Conservation (phyloP, 202 grass and related monocot species). For the Elaeis oleifera region DNA sequence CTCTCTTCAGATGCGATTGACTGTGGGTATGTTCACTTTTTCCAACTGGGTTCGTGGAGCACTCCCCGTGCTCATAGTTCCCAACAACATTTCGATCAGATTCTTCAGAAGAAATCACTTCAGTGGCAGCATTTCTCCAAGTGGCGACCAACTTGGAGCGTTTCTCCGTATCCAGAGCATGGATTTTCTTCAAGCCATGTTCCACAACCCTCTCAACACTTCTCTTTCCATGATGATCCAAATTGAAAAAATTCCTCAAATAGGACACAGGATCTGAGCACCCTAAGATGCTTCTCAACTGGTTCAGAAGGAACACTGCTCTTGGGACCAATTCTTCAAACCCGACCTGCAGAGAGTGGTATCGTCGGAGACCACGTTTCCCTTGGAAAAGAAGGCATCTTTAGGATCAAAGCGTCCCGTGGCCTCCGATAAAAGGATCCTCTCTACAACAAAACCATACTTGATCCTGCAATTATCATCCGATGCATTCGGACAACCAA, state of each 20-base stretch:
- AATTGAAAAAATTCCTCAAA: conserved; percentile 28
- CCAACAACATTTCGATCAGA: background rate
- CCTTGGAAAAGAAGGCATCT: background rate
- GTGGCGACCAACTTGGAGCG: background rate
- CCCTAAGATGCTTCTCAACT: conserved; percentile 43
- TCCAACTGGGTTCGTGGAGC: background rate
- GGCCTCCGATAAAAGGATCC: conserved; percentile 40
- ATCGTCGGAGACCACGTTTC: background rate
- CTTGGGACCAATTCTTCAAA: conserved; percentile 21
- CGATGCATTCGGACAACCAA: conserved; percentile 10
- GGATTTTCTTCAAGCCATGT: background rate
- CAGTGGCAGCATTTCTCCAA: background rate
- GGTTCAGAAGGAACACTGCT: conserved; percentile 42
- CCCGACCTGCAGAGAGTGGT: background rate
- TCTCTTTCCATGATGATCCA: conserved; percentile 6
- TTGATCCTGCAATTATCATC: conserved; percentile 14
- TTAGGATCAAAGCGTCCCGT: background rate
- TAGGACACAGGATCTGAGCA: conserved; percentile 67
- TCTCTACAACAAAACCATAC: conserved; percentile 54
- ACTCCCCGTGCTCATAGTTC: background rate
- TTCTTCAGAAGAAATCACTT: background rate
- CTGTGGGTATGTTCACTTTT: background rate
- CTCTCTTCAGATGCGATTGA: conserved; percentile 3
- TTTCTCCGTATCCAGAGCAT: background rate
- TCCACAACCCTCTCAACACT: conserved; percentile 1